Base-by-base conservation (phyloP, 2,329 filamentous ascomycete species). In the Diaporthe nobilis region DNA sequence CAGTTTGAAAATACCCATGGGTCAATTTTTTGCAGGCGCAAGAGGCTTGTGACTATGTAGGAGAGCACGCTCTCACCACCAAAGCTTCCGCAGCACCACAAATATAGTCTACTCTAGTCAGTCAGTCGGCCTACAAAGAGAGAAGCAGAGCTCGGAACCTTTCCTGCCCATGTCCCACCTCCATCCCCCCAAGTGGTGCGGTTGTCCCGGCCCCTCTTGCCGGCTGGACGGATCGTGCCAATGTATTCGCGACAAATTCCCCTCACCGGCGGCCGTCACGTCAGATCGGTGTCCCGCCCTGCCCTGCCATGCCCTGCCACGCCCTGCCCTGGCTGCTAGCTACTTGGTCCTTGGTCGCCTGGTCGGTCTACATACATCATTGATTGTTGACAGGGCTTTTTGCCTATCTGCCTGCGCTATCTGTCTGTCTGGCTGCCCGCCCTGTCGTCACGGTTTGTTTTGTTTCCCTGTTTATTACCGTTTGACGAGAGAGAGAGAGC, bases 101-200 rank as follows among this genome's bases (percentile, higher is more conserved):
- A 39, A 51, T 42, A 37, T 28, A 53, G 49, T 25, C 8, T 39
- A 31, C 60, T 63, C 60, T 65, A 49, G 42, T 65, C 57, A 61
- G 34, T 42, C 20, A 25, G n/a, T 42, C 58, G 25, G 13, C 3
- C 22, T 22, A 22, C 60, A 4, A 31, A 55, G n/a, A 34, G 37
- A 39, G 37, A 39, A 39, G 37, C 9, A 73, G 25, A 31, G 17
- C 73, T 72, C 73, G 73, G 73, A 72, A 72, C 22, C 68, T 72
- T 39, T 72, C 73, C 73, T 65, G 73, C 73, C 73, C 68, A 42
- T 72, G 73, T 75, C 39, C 68, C 39, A 57, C 68, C 58, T 37
- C 28, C 47, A 34, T 22, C 4, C 42, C 25, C 65, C n/a, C 60
- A 63, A 39, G 31, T 63, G 44, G 57, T 44, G 65, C 65, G 65